Evolutionary conservation across 495 filamentous ascomycete genomes (phyloP), one percentile per base, ranked within the genome.

Genomic region (Neurospora africana): DNA sequence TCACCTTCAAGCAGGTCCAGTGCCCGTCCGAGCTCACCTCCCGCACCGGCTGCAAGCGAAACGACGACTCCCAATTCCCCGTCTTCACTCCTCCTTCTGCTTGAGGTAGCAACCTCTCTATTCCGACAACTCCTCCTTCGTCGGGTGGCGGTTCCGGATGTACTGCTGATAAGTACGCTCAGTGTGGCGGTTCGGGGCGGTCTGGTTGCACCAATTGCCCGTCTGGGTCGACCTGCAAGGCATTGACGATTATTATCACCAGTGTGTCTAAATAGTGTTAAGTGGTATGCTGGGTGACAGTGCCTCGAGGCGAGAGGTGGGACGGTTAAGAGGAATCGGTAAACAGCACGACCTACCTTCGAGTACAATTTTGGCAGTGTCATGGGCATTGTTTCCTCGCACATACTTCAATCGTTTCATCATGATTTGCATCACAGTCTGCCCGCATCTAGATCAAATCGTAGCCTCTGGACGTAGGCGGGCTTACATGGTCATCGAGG

Each of bases 11-110:
- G 72, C 74, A 84, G 73, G 86, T 90, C 43, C 82, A 85, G 41
- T 89, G 87, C 80, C 87, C 87, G 8, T 78, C 83, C 71, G 83
- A 78, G 74, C 73, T 89, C 38, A 84, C 84, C 19, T 84, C 83
- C 68, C 83, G 81, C 75, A 83, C 84, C n/a, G 84, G 85, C 33
- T 89, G 87, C 77, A 73, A 71, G 71, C 75, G 82, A 13, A 44
- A 71, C 44, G 80, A 82, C 71, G 80, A 82, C 69, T 43, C 53
- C 9, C 74, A 72, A 33, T 82, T 81, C 72, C 78, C 79, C 17
- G 77, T 68, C n/a, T 73, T 77, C 67, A 58, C 68, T 5, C 68
- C 76, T 17, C 78, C 76, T 5, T 17, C 70, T 9, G 73, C 70
- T 17, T 39, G 68, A 13, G 68, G 37, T 36, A 61, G 35, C 58